Base-by-base conservation (phyloP, 1,284 basidiomycete species). In the Ganoderma lingzhi region DNA sequence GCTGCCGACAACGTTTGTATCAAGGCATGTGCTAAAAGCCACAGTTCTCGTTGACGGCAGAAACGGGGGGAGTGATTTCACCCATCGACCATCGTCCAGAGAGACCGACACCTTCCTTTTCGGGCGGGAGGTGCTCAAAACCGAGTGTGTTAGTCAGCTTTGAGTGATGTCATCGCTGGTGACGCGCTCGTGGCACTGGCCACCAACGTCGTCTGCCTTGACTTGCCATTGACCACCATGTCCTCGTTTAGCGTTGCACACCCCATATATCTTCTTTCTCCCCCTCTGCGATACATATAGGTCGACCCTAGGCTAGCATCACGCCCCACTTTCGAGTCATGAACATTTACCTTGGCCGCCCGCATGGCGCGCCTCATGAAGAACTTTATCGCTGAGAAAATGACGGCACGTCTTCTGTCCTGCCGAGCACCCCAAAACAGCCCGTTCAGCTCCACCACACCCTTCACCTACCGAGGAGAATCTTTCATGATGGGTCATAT, bases 351-450 rank as follows among this genome's bases (percentile, higher is more conserved):
- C 19, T 30, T 12, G 39, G 44, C 32, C 42, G 14, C 41, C 19
- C 48, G 14, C 10, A 44, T 14, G 60, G 64, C 61, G 61, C 61
- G 63, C 70, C 55, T 41, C 64, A 63, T 55, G 59, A 68, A 63
- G 67, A 70, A 66, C 68, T 68, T 67, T 67, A 69, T 71, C 71
- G 64, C 62, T 67, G 42, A 66, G 62, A 59, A 73, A 64, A 56
- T 65, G 53, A 64, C 51, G 63, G 68, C 69, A 70, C 64, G 69
- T 67, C 70, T 64, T 74, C 66, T 63, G 63, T 68, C 69, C 55
- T 73, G 72, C 72, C 75, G 75, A 74, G 75, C 67, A 73, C 75
- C 75, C 75, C 70, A 73, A 73, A 76, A 70, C 44, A 58, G 65
- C 61, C 53, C 64, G 42, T 51, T 62, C 59, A 51, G 68, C 72